Base-by-base conservation (phyloP, 176 grass and related monocot species). In the Lolium rigidum region DNA sequence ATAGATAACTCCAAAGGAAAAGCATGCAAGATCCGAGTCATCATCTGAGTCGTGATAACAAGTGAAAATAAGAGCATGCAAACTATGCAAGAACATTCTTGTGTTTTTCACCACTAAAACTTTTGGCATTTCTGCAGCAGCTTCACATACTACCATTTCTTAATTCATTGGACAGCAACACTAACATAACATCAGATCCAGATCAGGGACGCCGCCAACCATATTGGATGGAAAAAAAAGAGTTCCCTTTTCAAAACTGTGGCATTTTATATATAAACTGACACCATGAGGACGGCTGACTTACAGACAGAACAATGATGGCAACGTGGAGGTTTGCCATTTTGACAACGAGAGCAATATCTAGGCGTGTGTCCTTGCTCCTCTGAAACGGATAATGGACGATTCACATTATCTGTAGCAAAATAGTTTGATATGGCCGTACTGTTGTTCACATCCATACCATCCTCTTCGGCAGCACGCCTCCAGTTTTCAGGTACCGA, bases 301-400 rank as follows among this genome's bases (percentile, higher is more conserved):
- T 91, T 93, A 98, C 95, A 98, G 31, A 98, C 83, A 80, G 95
- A 98, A 88, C 95, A 98, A 79, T 98, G 95, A 76, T 98, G 96
- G 77, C 96, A 94, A 61, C 96, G 93, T 51, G 86, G 90, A 88
- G 93, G 93, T 80, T 98, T 98, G 86, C 90, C 87, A 87, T 92
- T 93, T 87, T 89, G 95, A 80, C 95, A 98, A 17, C 86, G 90
- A 68, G 47, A 64, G 24, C 95, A 98, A 87, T 94, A 91, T 86
- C 74, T 83, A 47, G 79, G 52, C 18, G 77, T 38, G 49, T 64
- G 89, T 81, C 89, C 90, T 81, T 84, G 83, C 31, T 83, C 90
- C 41, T 90, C 88, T 87, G 43, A 86, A 86, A 37, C 68, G 55
- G 91, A 68, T 75, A 61, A 91, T 72, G 81, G 25, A 80, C 83